Conservation (phyloP, 257 asterid genomes). For the Dorcoceras hygrometricum region DNA sequence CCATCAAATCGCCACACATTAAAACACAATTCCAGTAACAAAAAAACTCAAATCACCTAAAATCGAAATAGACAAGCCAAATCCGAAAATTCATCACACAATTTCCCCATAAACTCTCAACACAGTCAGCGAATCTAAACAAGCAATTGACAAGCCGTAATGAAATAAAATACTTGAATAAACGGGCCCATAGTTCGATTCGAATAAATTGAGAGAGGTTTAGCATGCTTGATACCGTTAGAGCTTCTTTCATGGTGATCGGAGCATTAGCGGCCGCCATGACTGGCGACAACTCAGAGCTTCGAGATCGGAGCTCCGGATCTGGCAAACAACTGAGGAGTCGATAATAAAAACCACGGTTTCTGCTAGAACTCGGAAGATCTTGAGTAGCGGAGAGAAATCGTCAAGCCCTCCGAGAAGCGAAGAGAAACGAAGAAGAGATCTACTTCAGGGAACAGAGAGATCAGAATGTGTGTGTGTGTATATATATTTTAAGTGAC, state of each 20-base stretch:
- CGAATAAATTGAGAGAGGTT: conserved; percentile 11
- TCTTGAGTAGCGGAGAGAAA: conserved; percentile 43
- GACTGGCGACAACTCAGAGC: conserved; percentile 42
- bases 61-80: conserved; percentile 23
- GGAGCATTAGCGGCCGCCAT: conserved; percentile 99
- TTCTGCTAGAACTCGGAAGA: conserved; percentile 35
- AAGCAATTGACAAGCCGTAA: conserved; percentile 18
- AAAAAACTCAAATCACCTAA: conserved; percentile 16
- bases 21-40: conserved; percentile 34
- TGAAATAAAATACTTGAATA: conserved; percentile 11
- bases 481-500: neutral
- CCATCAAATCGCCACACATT: conserved; percentile 35
- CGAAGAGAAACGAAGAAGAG: conserved; percentile 24
- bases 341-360: conserved; percentile 25
- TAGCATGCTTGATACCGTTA: conserved; percentile 55
- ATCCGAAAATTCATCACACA: conserved; percentile 19
- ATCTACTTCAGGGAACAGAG: conserved; percentile 22
- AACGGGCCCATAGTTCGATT: conserved; percentile 22
- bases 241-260: conserved; percentile 95
- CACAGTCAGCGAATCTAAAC: conserved; percentile 27
- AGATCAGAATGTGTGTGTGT: neutral
- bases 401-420: conserved; percentile 48
- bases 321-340: conserved; percentile 39
- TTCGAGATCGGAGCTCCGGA: conserved; percentile 50
- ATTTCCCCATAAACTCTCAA: conserved; percentile 15